Percentiles rank a stretch among this genome's conserved stretches.
phyloP scores from a whole-genome alignment of 2,329 filamentous ascomycete genomes.

The Diaporthe aspalathi region DNA sequence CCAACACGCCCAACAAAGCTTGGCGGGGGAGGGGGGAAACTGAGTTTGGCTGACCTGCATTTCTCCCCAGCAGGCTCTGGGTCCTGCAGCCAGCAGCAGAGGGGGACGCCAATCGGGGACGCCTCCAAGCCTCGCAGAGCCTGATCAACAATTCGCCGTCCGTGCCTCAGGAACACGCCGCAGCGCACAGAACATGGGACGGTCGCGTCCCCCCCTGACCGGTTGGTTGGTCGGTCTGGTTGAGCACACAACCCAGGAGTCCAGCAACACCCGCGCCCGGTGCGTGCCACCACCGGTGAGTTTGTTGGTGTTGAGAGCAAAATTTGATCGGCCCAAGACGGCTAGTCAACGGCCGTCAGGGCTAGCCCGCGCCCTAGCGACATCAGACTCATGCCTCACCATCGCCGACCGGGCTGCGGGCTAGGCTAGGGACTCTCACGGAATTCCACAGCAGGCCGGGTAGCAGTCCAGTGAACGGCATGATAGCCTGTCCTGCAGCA shows the following conservation, averaged over 20 bases:
- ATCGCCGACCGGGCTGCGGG: slow-evolving; percentile 29
- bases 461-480: background rate
- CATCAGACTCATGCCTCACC: slow-evolving; percentile 37
- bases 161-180: slow-evolving; percentile 25
- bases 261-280: background rate
- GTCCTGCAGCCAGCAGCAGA: slow-evolving; percentile 16
- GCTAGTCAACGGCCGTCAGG: slow-evolving; percentile 17
- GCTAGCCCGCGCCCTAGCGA: slow-evolving; percentile 11
- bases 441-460: slow-evolving; percentile 14
- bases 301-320: slow-evolving; percentile 8
- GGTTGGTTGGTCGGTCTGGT: background rate
- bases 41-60: slow-evolving; percentile 8
- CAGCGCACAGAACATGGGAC: slow-evolving; percentile 17
- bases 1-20: background rate
- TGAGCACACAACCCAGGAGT: background rate
- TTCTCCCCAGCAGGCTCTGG: background rate
- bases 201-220: background rate
- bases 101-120: background rate
- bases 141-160: slow-evolving; percentile 4
- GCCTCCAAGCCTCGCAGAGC: slow-evolving; percentile 10
- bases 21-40: background rate
- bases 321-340: slow-evolving; percentile 22
- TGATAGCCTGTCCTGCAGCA: background rate
- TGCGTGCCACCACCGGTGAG: background rate
- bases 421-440: slow-evolving; percentile 8